Evolutionary conservation across 108 stramenopile genomes (phyloP).

Genomic region (Discostella stelligeroides): DNA sequence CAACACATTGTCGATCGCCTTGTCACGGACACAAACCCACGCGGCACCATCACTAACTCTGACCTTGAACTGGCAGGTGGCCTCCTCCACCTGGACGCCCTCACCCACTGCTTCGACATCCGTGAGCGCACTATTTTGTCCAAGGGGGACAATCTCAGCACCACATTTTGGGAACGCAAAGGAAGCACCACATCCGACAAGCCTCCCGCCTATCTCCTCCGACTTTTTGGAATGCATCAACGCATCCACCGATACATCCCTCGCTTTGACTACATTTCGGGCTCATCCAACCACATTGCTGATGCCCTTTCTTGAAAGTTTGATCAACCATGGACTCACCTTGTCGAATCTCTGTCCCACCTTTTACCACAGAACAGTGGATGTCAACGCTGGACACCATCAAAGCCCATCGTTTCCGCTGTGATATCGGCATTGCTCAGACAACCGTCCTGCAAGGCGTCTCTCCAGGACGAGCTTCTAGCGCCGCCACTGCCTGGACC

Average conservation of each 20-base stretch:
- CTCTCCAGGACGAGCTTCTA: slow-evolving; percentile 24
- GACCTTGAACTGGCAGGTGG: slow-evolving; percentile 49
- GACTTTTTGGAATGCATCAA: slow-evolving; percentile 50
- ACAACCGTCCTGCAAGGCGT: too few relatives aligned
- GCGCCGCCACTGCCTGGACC: slow-evolving; percentile 17
- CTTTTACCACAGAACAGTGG: slow-evolving; percentile 24
- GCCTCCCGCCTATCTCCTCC: too few relatives aligned
- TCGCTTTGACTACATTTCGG: too few relatives aligned
- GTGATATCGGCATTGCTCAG: slow-evolving; percentile 29
- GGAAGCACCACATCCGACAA: slow-evolving; percentile 45
- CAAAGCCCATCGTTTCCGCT: slow-evolving; percentile 23
- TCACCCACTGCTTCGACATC: slow-evolving; percentile 32
- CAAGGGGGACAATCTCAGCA: too few relatives aligned
- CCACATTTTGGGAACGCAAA: slow-evolving; percentile 47
- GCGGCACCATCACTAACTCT: slow-evolving; percentile 38
- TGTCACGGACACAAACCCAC: slow-evolving; percentile 24
- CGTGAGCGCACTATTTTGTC: slow-evolving; percentile 34
- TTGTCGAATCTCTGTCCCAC: not conserved
- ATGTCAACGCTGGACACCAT: slow-evolving; percentile 5
- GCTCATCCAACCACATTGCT: too few relatives aligned
- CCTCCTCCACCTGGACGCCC: too few relatives aligned
- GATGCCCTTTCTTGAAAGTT: not conserved
- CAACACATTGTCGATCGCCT: too few relatives aligned
- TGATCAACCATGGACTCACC: not conserved
- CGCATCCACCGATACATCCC: too few relatives aligned